phyloP scores from a whole-genome alignment of 768 basidiomycete species.

The Suillus luteus region DNA sequence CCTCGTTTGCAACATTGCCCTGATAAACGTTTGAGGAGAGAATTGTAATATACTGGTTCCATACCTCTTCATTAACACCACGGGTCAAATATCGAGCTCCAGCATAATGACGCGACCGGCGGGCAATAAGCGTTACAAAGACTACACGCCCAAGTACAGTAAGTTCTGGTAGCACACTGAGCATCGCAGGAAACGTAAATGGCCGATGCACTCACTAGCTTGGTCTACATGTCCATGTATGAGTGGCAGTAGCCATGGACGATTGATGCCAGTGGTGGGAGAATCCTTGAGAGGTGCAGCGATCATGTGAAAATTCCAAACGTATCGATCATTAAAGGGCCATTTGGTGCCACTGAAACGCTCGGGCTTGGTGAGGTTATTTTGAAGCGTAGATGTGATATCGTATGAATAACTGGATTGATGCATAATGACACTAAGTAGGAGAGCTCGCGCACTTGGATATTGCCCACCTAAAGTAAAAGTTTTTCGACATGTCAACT shows the following conservation, averaged over 20 bases:
- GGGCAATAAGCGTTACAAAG: conserved; percentile 93
- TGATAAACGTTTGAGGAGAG: conserved; percentile 30
- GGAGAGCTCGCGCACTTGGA: not conserved
- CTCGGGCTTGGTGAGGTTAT: conserved; percentile 72
- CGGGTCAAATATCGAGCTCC: conserved; percentile 93
- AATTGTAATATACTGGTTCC: not conserved
- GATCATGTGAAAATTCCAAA: conserved; percentile 94
- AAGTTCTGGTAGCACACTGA: conserved; percentile 57
- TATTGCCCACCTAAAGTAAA: conserved; percentile 83
- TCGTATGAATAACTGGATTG: conserved; percentile 87
- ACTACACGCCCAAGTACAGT: conserved; percentile 87
- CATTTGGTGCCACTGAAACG: conserved; percentile 49
- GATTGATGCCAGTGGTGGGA: conserved; percentile 42
- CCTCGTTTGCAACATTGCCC: conserved; percentile 99
- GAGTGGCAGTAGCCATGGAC: conserved; percentile 87
- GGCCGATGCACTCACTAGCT: conserved; percentile 73
- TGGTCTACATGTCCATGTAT: conserved; percentile 98
- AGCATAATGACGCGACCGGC: conserved; percentile 92
- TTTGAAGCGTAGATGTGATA: conserved; percentile 92
- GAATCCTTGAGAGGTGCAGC: conserved; percentile 59
- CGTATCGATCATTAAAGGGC: conserved; percentile 84
- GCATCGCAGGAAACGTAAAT: not conserved
- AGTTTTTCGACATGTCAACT: conserved; percentile 98
- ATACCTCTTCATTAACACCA: conserved; percentile 90
- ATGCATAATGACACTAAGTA: conserved; percentile 1